Percentiles rank a stretch among this genome's conserved stretches.
Conservation (phyloP, 371 early-diverging fungal genomes). For the Mortierella sp. region DNA sequence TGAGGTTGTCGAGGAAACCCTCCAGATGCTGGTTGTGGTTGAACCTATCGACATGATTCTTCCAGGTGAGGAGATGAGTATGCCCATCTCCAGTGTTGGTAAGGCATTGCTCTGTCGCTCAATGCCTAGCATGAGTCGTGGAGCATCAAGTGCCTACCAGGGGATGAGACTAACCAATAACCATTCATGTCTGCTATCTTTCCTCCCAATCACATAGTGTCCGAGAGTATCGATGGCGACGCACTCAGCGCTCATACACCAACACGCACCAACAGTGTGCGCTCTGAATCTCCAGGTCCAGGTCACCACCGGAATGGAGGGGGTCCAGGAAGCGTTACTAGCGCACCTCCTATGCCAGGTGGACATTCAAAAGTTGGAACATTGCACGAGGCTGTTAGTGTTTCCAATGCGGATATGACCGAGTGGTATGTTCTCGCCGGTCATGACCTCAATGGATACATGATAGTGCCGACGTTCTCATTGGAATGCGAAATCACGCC, state of each 20-base stretch:
- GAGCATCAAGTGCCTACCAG: background rate
- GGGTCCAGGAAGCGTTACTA: too few species aligned
- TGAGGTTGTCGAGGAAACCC: slow-evolving; percentile 45
- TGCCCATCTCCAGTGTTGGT: slow-evolving; percentile 39
- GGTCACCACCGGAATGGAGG: background rate
- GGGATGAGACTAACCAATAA: background rate
- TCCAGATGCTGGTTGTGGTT: slow-evolving; percentile 50
- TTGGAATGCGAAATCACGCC: slow-evolving; percentile 51
- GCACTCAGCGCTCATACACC: slow-evolving; percentile 28
- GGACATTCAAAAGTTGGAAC: slow-evolving; percentile 22
- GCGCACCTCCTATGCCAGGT: too few species aligned
- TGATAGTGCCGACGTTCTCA: slow-evolving; percentile 38
- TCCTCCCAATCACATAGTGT: slow-evolving; percentile 13
- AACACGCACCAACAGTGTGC: slow-evolving; percentile 43
- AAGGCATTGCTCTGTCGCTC: slow-evolving; percentile 6
- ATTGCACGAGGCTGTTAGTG: slow-evolving; percentile 39
- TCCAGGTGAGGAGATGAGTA: slow-evolving; percentile 43
- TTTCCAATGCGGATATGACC: slow-evolving; percentile 50
- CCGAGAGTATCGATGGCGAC: slow-evolving; percentile 47
- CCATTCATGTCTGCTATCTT: background rate
- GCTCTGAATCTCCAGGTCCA: slow-evolving; percentile 32
- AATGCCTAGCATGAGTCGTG: background rate
- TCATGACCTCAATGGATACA: slow-evolving; percentile 46
- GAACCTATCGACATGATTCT: slow-evolving; percentile 53
- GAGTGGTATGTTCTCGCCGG: slow-evolving; percentile 53